Evolutionary conservation across 2,329 filamentous ascomycete genomes (phyloP).

Genomic region (Fusarium beomiforme): DNA sequence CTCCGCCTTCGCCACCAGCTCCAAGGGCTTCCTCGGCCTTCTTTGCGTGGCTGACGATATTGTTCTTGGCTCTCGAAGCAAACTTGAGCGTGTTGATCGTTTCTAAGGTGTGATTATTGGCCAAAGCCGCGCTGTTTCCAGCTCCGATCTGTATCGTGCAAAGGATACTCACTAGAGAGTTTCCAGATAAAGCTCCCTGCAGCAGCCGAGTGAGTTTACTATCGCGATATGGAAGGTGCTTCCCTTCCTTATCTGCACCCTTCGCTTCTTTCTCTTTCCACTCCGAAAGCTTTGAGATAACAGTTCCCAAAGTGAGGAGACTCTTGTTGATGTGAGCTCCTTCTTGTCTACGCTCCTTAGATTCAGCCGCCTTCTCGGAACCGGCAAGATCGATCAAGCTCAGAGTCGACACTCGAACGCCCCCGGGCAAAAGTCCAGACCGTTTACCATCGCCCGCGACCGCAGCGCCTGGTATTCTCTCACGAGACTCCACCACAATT

Average conservation of each 20-base stretch:
- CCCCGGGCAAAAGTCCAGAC: slow-evolving; percentile 78
- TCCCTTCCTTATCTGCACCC: slow-evolving; percentile 80
- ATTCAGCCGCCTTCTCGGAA: slow-evolving; percentile 94
- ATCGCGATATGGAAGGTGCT: slow-evolving; percentile 95
- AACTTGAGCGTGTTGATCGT: slow-evolving; percentile 98
- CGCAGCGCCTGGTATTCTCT: slow-evolving; percentile 73
- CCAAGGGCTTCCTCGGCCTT: slow-evolving; percentile 89
- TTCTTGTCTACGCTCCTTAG: slow-evolving; percentile 92
- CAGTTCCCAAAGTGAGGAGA: slow-evolving; percentile 90
- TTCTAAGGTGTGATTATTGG: slow-evolving; percentile 82
- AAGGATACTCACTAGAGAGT: slow-evolving; percentile 95
- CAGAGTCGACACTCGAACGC: slow-evolving; percentile 92
- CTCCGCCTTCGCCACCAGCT: slow-evolving; percentile 82
- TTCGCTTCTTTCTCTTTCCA: slow-evolving; percentile 84
- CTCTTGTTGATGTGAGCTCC: slow-evolving; percentile 99
- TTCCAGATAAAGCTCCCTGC: slow-evolving; percentile 91
- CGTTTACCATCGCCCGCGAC: slow-evolving; percentile 64
- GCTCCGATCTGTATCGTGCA: slow-evolving; percentile 95
- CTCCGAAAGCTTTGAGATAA: slow-evolving; percentile 92
- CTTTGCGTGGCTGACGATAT: slow-evolving; percentile 96
- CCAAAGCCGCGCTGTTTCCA: slow-evolving; percentile 74
- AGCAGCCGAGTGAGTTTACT: slow-evolving; percentile 95
- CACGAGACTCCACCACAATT: slow-evolving; percentile 96
- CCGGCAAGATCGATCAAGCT: slow-evolving; percentile 97
- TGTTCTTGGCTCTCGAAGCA: slow-evolving; percentile 96